Conservation (phyloP, 176 grass and related monocot genomes). For the Oryza coarctata region DNA sequence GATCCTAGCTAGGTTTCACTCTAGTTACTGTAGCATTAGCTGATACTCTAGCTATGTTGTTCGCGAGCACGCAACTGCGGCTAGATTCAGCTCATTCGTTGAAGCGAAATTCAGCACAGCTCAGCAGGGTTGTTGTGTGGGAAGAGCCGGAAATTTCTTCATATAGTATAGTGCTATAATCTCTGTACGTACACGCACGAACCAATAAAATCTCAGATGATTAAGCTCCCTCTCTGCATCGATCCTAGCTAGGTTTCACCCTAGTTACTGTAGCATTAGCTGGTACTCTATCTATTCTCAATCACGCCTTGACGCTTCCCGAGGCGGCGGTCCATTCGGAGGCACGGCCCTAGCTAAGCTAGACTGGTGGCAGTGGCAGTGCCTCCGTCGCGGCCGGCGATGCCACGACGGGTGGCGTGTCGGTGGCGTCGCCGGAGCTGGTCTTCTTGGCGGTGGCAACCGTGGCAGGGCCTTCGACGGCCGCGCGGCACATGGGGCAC, state of each 20-base stretch:
- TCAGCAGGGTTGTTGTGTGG: background rate
- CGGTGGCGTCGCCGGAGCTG: background rate
- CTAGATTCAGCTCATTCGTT: background rate
- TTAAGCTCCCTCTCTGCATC: slow-evolving; percentile 9
- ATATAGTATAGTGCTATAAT: background rate
- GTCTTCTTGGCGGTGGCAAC: slow-evolving; percentile 7
- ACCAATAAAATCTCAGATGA: slow-evolving; percentile 24
- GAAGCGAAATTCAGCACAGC: background rate
- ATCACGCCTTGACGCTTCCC: slow-evolving; percentile 17
- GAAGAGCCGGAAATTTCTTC: background rate
- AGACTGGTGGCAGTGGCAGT: slow-evolving; percentile 32
- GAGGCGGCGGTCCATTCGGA: background rate
- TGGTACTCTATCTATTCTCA: background rate
- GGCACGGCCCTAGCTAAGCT: background rate
- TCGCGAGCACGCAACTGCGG: too few relatives aligned
- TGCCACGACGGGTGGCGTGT: background rate
- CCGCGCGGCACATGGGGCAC: slow-evolving; percentile 70
- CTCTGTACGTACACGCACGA: background rate
- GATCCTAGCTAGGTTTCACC: slow-evolving; percentile 28
- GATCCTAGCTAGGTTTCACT: slow-evolving; percentile 29
- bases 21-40: slow-evolving; percentile 1
- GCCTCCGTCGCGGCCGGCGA: background rate
- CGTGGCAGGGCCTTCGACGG: slow-evolving; percentile 19
- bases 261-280: slow-evolving; percentile 1
- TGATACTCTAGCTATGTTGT: background rate